Conservation (phyloP, 768 basidiomycete genomes). For the Chlorophyllum brunneum region DNA sequence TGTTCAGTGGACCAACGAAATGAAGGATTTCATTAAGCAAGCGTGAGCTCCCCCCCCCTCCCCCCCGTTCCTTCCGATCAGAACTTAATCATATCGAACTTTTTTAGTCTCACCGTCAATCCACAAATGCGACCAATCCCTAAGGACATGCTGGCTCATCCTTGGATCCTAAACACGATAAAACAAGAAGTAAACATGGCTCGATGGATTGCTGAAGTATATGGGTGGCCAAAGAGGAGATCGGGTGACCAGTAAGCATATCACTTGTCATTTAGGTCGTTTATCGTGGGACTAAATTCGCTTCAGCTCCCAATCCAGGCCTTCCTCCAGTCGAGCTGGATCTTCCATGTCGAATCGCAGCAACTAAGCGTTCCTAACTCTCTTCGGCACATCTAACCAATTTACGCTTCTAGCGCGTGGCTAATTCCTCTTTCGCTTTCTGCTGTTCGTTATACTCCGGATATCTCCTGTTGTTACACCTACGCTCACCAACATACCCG, state of each 20-base stretch:
- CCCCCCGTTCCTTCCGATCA: constrained; percentile 1
- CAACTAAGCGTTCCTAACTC: background rate
- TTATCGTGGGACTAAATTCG: background rate
- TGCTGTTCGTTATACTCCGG: background rate
- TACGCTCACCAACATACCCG: constrained; percentile 11
- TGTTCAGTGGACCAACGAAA: constrained; percentile 70
- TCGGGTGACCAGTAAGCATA: constrained; percentile 40
- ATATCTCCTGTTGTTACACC: constrained; percentile 8
- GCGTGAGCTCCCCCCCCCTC: constrained; percentile 50
- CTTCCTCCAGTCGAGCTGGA: constrained; percentile 23
- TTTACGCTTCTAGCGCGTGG: background rate
- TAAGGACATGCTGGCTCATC: constrained; percentile 76
- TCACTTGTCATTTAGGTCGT: constrained; percentile 1
- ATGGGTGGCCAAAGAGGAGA: constrained; percentile 66
- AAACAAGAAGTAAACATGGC: constrained; percentile 86
- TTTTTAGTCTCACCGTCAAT: constrained; percentile 73
- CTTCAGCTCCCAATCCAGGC: constrained; percentile 26
- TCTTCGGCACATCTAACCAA: background rate
- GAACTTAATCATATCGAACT: constrained; percentile 7
- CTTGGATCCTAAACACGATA: constrained; percentile 77
- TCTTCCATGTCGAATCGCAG: constrained; percentile 10
- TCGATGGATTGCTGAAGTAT: constrained; percentile 82
- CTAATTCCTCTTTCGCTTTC: constrained; percentile 1
- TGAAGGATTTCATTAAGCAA: constrained; percentile 89
- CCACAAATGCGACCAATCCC: constrained; percentile 72